These are phyloP conservation scores for Lentinus polychrous DNA, from an alignment of 1,284 basidiomycete genomes.

Conservation along the genomic window DNA sequence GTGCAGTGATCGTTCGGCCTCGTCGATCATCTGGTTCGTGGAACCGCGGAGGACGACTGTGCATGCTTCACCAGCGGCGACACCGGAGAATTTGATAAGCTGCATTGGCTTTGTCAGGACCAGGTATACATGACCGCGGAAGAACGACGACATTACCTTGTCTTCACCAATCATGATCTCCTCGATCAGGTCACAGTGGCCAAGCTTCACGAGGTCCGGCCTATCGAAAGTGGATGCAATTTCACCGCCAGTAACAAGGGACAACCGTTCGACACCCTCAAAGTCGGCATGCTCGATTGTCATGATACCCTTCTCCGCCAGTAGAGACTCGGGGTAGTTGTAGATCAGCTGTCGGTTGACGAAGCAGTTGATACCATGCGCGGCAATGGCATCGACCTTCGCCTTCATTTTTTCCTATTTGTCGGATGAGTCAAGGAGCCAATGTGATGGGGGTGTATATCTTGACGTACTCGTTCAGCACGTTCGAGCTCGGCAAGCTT, in stretches of 20 bases:
- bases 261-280: slow-evolving; percentile 95
- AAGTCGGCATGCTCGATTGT: slow-evolving; percentile 99
- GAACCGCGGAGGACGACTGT: slow-evolving; percentile 97
- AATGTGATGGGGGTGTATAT: neutral
- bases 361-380: slow-evolving; percentile 96
- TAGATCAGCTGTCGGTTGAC: slow-evolving; percentile 99
- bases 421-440: neutral
- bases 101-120: slow-evolving; percentile 30
- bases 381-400: slow-evolving; percentile 92
- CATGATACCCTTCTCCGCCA: slow-evolving; percentile 93
- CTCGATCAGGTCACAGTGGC: slow-evolving; percentile 91
- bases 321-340: slow-evolving; percentile 96
- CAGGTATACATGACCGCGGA: no score
- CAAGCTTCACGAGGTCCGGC: slow-evolving; percentile 91
- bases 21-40: slow-evolving; percentile 98
- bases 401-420: slow-evolving; percentile 97
- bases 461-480: slow-evolving; percentile 70
- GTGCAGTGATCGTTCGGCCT: slow-evolving; percentile 96
- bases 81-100: slow-evolving; percentile 99
- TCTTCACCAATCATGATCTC: slow-evolving; percentile 99
- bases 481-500: slow-evolving; percentile 98
- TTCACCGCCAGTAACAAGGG: slow-evolving; percentile 96
- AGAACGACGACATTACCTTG: no score
- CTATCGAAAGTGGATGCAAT: slow-evolving; percentile 95
- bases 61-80: slow-evolving; percentile 97